Conservation (phyloP, 1,139 yeast species). For the Kodamaea derodonti region DNA sequence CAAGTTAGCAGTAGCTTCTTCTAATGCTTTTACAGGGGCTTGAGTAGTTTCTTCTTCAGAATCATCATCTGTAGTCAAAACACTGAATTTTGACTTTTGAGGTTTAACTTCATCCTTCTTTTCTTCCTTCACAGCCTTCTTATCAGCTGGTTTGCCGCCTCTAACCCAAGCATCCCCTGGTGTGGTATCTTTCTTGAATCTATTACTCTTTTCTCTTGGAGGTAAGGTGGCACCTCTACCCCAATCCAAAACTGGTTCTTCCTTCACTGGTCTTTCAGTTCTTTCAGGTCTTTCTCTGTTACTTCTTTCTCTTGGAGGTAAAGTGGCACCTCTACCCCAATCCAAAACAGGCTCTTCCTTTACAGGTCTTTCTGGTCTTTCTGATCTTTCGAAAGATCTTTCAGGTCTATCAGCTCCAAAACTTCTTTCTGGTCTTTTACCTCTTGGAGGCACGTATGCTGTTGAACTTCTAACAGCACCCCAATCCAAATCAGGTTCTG, state of each 20-base stretch:
- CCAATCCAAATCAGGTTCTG: constrained; percentile 60
- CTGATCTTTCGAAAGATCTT: constrained; percentile 10
- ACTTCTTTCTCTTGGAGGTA: constrained; percentile 30
- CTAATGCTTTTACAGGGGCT: constrained; percentile 11
- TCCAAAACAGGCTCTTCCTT: constrained; percentile 26
- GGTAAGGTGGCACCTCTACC: constrained; percentile 22
- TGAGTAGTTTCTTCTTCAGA: constrained; percentile 50
- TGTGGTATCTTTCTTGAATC: constrained; percentile 8
- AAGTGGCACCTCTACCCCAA: constrained; percentile 29
- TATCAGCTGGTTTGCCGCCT: constrained; percentile 7
- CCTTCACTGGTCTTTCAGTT: constrained; percentile 20
- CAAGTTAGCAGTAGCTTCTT: constrained; percentile 40
- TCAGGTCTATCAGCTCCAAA: constrained; percentile 4
- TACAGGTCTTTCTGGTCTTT: constrained; percentile 20
- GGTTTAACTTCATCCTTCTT: constrained; percentile 39
- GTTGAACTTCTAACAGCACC: constrained; percentile 45
- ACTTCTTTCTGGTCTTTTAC: constrained; percentile 20
- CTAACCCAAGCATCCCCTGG: constrained; percentile 10
- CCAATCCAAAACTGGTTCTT: constrained; percentile 34
- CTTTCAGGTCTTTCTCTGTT: constrained; percentile 15
- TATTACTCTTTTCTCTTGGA: constrained; percentile 28
- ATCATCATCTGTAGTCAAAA: constrained; percentile 55
- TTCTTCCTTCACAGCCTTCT: constrained; percentile 14
- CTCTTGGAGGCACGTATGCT: constrained; percentile 33
- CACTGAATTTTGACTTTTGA: constrained; percentile 60